Conservation (phyloP, 2,329 filamentous ascomycete species). For the Ophiostoma sp. region DNA sequence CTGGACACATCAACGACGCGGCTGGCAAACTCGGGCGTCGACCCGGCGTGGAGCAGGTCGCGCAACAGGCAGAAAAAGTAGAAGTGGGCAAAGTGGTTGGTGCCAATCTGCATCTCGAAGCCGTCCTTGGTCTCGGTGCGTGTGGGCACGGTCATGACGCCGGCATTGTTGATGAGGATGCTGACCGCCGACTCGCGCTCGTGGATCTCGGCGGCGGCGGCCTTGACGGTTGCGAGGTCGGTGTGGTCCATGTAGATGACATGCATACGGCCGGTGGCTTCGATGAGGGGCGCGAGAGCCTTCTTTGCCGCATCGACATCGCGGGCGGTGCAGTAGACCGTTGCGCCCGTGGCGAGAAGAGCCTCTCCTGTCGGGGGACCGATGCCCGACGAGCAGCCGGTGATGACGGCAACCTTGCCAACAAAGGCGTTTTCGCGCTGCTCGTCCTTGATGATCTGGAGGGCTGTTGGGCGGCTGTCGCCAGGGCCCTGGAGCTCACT, state of each 20-base stretch:
- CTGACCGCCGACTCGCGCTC: slow-evolving; percentile 27
- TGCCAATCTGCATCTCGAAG: slow-evolving; percentile 47
- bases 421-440: not conserved
- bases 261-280: slow-evolving; percentile 31
- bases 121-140: slow-evolving; percentile 39
- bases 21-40: slow-evolving; percentile 38
- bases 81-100: slow-evolving; percentile 50
- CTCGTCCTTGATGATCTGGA: not conserved
- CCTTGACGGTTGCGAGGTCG: slow-evolving; percentile 34
- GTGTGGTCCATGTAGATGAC: slow-evolving; percentile 34
- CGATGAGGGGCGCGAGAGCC: slow-evolving; percentile 18
- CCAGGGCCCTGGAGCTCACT: not conserved
- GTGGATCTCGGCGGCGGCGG: slow-evolving; percentile 33
- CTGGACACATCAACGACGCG: slow-evolving; percentile 44
- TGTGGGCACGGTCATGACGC: slow-evolving; percentile 39
- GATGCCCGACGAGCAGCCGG: not conserved
- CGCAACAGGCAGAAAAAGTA: slow-evolving; percentile 48
- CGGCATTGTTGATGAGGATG: slow-evolving; percentile 42
- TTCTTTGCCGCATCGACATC: not conserved
- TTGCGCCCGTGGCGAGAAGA: slow-evolving; percentile 34
- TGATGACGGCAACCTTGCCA: not conserved
- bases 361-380: not conserved
- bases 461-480: not conserved
- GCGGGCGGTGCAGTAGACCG: slow-evolving; percentile 33
- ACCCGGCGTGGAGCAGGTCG: slow-evolving; percentile 37